A percentile compares a stretch with the other conserved stretches of the same genome.
phyloP scores from a whole-genome alignment of 192 early-diverging fungal genomes.

The Dispira simplex region DNA sequence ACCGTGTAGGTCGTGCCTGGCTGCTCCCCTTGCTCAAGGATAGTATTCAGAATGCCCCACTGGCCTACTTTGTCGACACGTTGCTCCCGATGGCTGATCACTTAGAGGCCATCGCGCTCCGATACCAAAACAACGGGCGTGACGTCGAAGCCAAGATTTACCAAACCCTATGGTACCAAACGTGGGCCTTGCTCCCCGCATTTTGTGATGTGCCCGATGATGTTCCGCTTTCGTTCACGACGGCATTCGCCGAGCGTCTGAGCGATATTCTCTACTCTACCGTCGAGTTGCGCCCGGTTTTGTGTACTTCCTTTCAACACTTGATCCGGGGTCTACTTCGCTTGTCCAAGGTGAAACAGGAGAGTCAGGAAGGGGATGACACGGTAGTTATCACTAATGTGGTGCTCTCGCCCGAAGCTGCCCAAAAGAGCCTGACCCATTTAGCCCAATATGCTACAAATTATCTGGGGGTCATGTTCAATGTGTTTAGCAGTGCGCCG shows the following conservation, averaged over 20 bases:
- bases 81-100: constrained; percentile 71
- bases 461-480: constrained; percentile 63
- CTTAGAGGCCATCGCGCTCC: constrained; percentile 43
- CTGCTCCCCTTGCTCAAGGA: constrained; percentile 71
- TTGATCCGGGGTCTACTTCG: constrained; percentile 31
- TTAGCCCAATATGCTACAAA: constrained; percentile 50
- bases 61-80: constrained; percentile 49
- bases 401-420: constrained; percentile 30
- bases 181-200: constrained; percentile 74
- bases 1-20: constrained; percentile 65
- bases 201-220: constrained; percentile 78
- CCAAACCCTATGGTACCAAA: constrained; percentile 73
- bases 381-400: constrained; percentile 15
- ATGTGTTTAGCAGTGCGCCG: constrained; percentile 51
- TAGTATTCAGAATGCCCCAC: constrained; percentile 49
- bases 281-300: constrained; percentile 56
- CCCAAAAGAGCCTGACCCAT: constrained; percentile 34
- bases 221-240: constrained; percentile 38
- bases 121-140: constrained; percentile 35
- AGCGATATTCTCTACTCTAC: constrained; percentile 57
- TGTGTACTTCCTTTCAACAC: constrained; percentile 57
- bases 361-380: constrained; percentile 18
- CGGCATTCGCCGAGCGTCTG: constrained; percentile 51
- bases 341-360: constrained; percentile 18
- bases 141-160: constrained; percentile 75